Evolutionary conservation across 495 filamentous ascomycete genomes (phyloP).

Genomic region (Daldinia bambusicola): DNA sequence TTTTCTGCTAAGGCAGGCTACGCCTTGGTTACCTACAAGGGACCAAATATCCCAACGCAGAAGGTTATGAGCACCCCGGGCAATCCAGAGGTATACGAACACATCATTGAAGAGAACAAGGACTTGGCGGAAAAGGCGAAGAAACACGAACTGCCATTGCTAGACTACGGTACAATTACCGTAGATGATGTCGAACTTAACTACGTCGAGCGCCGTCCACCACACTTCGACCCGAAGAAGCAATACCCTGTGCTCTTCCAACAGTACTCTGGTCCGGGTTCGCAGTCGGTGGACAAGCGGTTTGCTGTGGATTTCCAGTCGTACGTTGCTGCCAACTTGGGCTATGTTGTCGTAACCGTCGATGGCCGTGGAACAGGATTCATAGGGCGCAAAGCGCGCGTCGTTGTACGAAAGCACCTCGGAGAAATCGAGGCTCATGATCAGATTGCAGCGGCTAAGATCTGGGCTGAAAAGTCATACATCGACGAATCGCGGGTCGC

Average conservation of each 20-base stretch:
- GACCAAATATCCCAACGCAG: constrained; percentile 91
- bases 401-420: constrained; percentile 82
- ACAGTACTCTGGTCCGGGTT: constrained; percentile 90
- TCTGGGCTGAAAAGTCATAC: constrained; percentile 84
- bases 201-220: constrained; percentile 87
- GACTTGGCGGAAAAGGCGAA: constrained; percentile 72
- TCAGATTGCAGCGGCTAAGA: constrained; percentile 90
- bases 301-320: constrained; percentile 91
- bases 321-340: constrained; percentile 84
- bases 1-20: constrained; percentile 87
- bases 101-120: constrained; percentile 80
- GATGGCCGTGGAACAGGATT: constrained; percentile 94
- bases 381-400: constrained; percentile 84
- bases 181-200: constrained; percentile 78
- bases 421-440: constrained; percentile 87
- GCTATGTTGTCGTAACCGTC: constrained; percentile 96
- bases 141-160: constrained; percentile 82
- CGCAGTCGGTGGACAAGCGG: constrained; percentile 82
- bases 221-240: constrained; percentile 86
- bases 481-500: constrained; percentile 83
- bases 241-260: constrained; percentile 95
- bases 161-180: constrained; percentile 85
- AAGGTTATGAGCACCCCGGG: constrained; percentile 85
- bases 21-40: constrained; percentile 81
- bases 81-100: constrained; percentile 69